These are phyloP conservation scores for Pezicula radicicola DNA, from an alignment of 2,329 filamentous ascomycete species.

Conservation along the genomic window DNA sequence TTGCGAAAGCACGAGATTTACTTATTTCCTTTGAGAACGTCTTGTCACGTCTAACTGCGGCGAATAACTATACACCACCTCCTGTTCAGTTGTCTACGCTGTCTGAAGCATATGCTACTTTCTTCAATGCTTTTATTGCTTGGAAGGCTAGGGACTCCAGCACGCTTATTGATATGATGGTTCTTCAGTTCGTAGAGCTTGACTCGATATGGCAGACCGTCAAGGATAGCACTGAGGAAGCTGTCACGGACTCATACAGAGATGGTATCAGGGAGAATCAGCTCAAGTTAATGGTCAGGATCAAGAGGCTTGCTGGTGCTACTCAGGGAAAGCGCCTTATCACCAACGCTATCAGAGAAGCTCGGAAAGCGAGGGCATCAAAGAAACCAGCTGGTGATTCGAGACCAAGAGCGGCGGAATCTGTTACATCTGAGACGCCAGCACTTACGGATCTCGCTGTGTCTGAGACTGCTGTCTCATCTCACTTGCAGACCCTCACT, in stretches of 20 bases:
- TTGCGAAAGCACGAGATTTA: slow-evolving; percentile 74
- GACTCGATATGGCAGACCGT: slow-evolving; percentile 83
- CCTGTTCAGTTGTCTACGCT: slow-evolving; percentile 60
- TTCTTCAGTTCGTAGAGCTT: slow-evolving; percentile 81
- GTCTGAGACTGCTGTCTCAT: slow-evolving; percentile 37
- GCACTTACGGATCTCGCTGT: slow-evolving; percentile 38
- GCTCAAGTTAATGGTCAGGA: slow-evolving; percentile 72
- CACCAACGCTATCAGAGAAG: slow-evolving; percentile 70
- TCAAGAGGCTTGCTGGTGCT: slow-evolving; percentile 72
- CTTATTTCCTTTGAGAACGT: slow-evolving; percentile 76
- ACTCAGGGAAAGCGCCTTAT: slow-evolving; percentile 71
- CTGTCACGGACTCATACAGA: slow-evolving; percentile 72
- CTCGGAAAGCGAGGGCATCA: slow-evolving; percentile 59
- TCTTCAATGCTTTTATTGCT: slow-evolving; percentile 75
- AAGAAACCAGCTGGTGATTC: slow-evolving; percentile 69
- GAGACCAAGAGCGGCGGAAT: slow-evolving; percentile 56
- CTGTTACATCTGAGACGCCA: slow-evolving; percentile 34
- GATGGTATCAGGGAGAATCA: slow-evolving; percentile 81
- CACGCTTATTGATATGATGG: slow-evolving; percentile 77
- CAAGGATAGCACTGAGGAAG: slow-evolving; percentile 71
- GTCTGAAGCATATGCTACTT: slow-evolving; percentile 68
- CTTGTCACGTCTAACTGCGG: slow-evolving; percentile 60
- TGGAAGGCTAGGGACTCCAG: slow-evolving; percentile 82
- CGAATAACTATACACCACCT: slow-evolving; percentile 66
- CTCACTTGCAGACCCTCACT: slow-evolving; percentile 45